A percentile compares a stretch with the other conserved stretches of the same genome.
These are phyloP conservation scores for Amphirosellinia nigrospora DNA, from an alignment of 495 filamentous ascomycete species.

Conservation along the genomic window DNA sequence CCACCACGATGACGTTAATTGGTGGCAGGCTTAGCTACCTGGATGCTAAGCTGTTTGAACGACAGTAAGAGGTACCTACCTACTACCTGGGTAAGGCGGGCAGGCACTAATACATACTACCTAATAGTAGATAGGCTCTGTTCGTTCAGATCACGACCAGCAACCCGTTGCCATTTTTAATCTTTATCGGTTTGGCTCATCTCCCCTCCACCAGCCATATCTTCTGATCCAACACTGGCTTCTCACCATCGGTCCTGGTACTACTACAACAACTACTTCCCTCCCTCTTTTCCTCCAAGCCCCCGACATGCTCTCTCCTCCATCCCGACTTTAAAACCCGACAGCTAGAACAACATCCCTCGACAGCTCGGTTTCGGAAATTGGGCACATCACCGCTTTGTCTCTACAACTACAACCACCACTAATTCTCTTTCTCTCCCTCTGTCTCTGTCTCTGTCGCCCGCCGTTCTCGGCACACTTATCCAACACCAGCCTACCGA, in stretches of 20 bases:
- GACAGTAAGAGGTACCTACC: no score
- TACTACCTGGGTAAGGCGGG: no score
- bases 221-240: conserved; percentile 17
- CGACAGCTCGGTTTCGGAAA: neutral
- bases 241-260: neutral
- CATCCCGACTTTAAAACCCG: neutral
- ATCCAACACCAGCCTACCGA: neutral
- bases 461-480: neutral
- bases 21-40: neutral
- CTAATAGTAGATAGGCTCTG: neutral
- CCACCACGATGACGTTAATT: neutral
- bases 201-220: conserved; percentile 19
- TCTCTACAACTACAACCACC: neutral
- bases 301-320: neutral
- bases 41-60: neutral
- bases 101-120: no score
- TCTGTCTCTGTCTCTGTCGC: no score
- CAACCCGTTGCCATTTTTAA: neutral
- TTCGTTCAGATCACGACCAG: neutral
- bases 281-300: neutral
- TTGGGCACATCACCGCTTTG: conserved; percentile 10
- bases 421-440: neutral
- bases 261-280: neutral
- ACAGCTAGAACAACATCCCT: neutral
- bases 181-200: conserved; percentile 21